Evolutionary conservation across 1,284 basidiomycete species (phyloP), one percentile per base, ranked within the genome.

Genomic region (Ustilago crameri): DNA sequence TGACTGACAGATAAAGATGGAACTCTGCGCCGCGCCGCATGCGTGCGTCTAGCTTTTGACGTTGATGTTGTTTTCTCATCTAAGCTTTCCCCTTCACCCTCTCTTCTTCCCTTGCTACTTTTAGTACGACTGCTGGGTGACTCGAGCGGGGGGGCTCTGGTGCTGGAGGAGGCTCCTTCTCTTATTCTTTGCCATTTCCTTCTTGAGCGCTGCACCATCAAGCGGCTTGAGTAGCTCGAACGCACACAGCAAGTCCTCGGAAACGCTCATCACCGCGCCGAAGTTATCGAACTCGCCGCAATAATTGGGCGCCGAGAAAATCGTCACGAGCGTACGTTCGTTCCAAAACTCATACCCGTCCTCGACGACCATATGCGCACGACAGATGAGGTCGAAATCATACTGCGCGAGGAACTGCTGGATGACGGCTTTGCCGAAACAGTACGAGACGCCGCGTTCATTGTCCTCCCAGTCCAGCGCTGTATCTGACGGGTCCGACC

Each of bases 401-500:
- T 87, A 84, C 71, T 82, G 81, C 34, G 90, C 89, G 61, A 97
- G 86, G 87, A 98, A 98, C 70, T 95, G 92, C 82, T 96, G 95
- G 83, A 98, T 97, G 78, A 98, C 92, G 15, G 90, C 90, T 86
- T 98, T 98, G 47, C 96, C 96, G 81, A 98, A 99, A 85, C 96
- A 98, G 86, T 96, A 98, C 82, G 93, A 96, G 57, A 99, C 96
- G n/a, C 96, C 96, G 62, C 96, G 88, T 84, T 99, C 96, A 84
- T 98, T 99, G 85, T 99, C 96, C 85, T 98, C 96, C 96, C 96
- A 99, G 82, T 98, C 96, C 40, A 93, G 84, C 14, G 96, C 95
- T 17, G 95, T 97, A 84, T 99, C 96, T 41, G 92, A 94, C 22
- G 96, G 96, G 86, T 99, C 96, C 26, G 92, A 95, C 96, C 96